Evolutionary conservation across 106 monocot species (phyloP), one percentile per base, ranked within the genome.

Genomic region (Allium fistulosum): DNA sequence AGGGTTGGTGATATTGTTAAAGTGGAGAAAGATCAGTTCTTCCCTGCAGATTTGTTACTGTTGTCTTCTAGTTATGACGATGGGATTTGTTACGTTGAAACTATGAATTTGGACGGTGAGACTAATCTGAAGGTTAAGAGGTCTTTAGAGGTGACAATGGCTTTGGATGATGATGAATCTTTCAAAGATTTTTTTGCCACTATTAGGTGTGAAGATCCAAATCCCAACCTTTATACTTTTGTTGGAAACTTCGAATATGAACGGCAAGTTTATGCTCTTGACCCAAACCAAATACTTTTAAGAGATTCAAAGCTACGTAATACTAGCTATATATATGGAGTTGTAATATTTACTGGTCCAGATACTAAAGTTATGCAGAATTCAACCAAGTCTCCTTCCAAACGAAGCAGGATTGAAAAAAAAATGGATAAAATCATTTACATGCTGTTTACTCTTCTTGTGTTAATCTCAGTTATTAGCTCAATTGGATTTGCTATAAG

Each of bases 311-410:
- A 96, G 81, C 91, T 96, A 11, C 81, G 88, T 74, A 96, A 96
- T 68, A 96, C 92, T 28, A 27, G 74, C 10, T 91, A 84, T 75
- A 72, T 96, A 17, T 96, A 86, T 71, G 96, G 96, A 51, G 92
- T 96, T 53, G 88, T 84, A 8, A 92, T 96, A 59, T 96, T 96
- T 68, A 86, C 96, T 13, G 96, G 96, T 46, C 96, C 85, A 79
- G 92, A 92, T 62, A 96, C 71, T 64, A 96, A 96, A 65, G 96
- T 92, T 53, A 96, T 96, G 96, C 96, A 96, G 71, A 96, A 96
- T 73, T 61, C 92, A n/a, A 96, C 92, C 0, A 66, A 80, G 63
- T 88, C 90, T 37, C 96, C 96, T 12, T 92, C 96, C 8, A 96
- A 96, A 66, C 77, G 96, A 59, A 96, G 96, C 79, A 79, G 71